These are phyloP conservation scores for Epichloe elymi DNA, from an alignment of 2,329 filamentous ascomycete genomes.

Conservation along the genomic window DNA sequence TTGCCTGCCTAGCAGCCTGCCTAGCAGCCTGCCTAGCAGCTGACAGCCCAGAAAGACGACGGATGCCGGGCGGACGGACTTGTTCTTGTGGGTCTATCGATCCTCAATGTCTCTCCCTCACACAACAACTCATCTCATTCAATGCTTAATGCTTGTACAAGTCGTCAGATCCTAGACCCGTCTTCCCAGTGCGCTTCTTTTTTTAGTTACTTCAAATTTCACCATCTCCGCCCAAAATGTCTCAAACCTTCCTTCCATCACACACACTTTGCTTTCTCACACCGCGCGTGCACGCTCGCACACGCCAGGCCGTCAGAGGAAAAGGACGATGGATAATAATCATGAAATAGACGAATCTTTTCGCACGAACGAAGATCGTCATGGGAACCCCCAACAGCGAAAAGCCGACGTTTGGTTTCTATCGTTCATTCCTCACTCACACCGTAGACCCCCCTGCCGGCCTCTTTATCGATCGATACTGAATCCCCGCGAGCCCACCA, in stretches of 20 bases:
- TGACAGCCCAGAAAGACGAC: not conserved
- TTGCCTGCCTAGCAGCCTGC: not conserved
- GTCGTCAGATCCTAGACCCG: too few relatives aligned
- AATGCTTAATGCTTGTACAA: not conserved
- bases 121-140: conserved; percentile 2
- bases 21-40: not conserved
- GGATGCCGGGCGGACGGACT: not conserved
- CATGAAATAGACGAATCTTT: not conserved
- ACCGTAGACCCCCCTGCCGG: not conserved
- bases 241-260: not conserved
- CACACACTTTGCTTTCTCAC: not conserved
- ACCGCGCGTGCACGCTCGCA: not conserved
- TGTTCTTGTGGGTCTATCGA: conserved; percentile 2
- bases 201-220: conserved; percentile 5
- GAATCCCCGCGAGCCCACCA: not conserved
- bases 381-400: not conserved
- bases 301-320: not conserved
- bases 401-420: not conserved
- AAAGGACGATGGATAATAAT: not conserved
- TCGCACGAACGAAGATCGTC: not conserved
- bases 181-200: not conserved
- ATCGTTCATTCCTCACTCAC: not conserved
- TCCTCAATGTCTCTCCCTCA: conserved; percentile 5
- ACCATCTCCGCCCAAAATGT: not conserved
- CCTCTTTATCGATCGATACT: not conserved